Evolutionary conservation across 345 rosid genomes (phyloP).

Genomic region (Sonneratia alba): DNA sequence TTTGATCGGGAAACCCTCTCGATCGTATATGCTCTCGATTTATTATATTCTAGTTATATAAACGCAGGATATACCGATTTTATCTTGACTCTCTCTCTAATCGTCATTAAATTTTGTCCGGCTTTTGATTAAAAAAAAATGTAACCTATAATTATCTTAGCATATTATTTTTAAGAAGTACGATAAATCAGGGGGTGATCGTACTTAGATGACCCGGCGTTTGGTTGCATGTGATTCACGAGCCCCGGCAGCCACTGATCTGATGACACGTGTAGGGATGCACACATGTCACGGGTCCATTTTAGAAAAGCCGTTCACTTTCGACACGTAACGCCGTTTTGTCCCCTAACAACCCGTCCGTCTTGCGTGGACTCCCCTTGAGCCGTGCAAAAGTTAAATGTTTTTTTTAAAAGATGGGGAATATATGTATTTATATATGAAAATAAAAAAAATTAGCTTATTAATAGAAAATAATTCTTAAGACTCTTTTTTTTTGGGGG

Average conservation of each 20-base stretch:
- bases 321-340: conserved; percentile 2
- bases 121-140: no score
- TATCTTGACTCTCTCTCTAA: no score
- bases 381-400: not conserved
- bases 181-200: no score
- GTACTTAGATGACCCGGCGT: no score
- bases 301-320: not conserved
- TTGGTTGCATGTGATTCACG: not conserved
- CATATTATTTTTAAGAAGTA: no score
- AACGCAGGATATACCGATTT: no score
- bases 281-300: not conserved
- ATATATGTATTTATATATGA: not conserved
- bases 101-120: no score
- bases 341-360: conserved; percentile 2
- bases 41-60: no score
- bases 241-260: not conserved
- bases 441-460: not conserved
- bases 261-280: not conserved
- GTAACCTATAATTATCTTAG: no score
- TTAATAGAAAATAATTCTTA: not conserved
- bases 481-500: not conserved
- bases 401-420: not conserved
- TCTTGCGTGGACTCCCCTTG: conserved; percentile 1
- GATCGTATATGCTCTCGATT: no score
- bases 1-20: no score